Evolutionary conservation across 2,329 filamentous ascomycete species (phyloP).

Genomic region (Colletotrichum lindemuthianum): DNA sequence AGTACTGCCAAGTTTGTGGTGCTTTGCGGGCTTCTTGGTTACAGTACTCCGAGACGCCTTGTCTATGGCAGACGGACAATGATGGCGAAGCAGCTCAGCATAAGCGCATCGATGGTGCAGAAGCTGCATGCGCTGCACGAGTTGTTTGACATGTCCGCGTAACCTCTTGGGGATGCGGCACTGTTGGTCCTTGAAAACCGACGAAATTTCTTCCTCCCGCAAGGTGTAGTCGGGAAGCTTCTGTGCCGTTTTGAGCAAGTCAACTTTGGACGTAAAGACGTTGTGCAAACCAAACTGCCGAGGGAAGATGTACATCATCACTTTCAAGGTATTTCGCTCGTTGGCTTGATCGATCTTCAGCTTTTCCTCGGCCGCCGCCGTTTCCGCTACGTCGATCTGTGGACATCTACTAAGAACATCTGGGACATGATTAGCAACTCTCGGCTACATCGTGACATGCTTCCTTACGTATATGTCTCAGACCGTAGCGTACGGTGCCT

Average conservation of each 20-base stretch:
- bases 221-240: constrained; percentile 86
- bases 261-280: constrained; percentile 80
- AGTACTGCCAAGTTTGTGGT: not conserved
- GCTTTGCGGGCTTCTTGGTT: constrained; percentile 11
- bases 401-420: constrained; percentile 83
- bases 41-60: constrained; percentile 4
- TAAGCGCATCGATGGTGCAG: constrained; percentile 83
- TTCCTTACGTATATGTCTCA: constrained; percentile 81
- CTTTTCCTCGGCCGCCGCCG: not conserved
- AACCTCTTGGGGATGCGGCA: constrained; percentile 71
- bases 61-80: constrained; percentile 71
- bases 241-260: constrained; percentile 74
- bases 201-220: constrained; percentile 81
- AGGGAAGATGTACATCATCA: constrained; percentile 95
- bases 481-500: constrained; percentile 75
- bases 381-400: not conserved
- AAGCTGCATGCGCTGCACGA: constrained; percentile 76
- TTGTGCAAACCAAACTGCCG: constrained; percentile 91
- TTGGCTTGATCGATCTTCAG: constrained; percentile 40
- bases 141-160: constrained; percentile 65
- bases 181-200: constrained; percentile 45
- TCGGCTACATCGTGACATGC: no score
- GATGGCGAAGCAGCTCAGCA: constrained; percentile 77
- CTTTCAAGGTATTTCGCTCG: constrained; percentile 67
- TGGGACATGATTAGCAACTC: constrained; percentile 47